phyloP scores from a whole-genome alignment of 148 eudicot genomes.

The Vaccinium corymbosum region DNA sequence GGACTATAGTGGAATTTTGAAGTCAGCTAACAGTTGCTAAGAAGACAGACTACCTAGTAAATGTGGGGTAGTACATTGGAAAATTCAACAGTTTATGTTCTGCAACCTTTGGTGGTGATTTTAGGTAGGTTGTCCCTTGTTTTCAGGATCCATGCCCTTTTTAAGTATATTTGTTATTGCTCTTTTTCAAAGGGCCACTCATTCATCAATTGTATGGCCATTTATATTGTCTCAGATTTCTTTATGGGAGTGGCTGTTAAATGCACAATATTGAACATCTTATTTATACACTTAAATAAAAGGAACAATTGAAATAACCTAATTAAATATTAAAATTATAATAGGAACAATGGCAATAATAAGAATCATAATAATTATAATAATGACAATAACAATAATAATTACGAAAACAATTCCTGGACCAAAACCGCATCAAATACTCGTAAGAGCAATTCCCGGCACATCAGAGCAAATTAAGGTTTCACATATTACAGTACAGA shows the following conservation, averaged over 20 bases:
- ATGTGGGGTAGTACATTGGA: not conserved
- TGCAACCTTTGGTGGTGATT: not conserved
- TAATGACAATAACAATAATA: too few relatives aligned
- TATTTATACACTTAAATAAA: too few relatives aligned
- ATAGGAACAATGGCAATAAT: too few relatives aligned
- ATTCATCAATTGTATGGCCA: not conserved
- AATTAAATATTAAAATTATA: too few relatives aligned
- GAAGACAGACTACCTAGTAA: not conserved
- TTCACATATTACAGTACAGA: not conserved
- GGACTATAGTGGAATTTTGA: not conserved
- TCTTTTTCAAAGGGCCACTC: not conserved
- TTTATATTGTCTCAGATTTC: not conserved
- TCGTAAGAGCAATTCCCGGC: not conserved
- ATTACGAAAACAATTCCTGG: too few relatives aligned
- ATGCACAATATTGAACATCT: not conserved
- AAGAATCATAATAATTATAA: too few relatives aligned
- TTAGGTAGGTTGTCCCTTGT: not conserved
- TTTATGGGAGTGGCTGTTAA: not conserved
- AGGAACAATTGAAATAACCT: too few relatives aligned
- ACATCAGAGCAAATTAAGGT: not conserved
- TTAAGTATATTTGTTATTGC: not conserved
- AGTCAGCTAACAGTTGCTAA: not conserved
- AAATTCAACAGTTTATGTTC: conserved; percentile 1
- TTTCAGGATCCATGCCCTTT: not conserved
- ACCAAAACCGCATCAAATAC: not conserved